Evolutionary conservation across 306 rosid species (phyloP).

Genomic region (Cucurbita argyrosperma): DNA sequence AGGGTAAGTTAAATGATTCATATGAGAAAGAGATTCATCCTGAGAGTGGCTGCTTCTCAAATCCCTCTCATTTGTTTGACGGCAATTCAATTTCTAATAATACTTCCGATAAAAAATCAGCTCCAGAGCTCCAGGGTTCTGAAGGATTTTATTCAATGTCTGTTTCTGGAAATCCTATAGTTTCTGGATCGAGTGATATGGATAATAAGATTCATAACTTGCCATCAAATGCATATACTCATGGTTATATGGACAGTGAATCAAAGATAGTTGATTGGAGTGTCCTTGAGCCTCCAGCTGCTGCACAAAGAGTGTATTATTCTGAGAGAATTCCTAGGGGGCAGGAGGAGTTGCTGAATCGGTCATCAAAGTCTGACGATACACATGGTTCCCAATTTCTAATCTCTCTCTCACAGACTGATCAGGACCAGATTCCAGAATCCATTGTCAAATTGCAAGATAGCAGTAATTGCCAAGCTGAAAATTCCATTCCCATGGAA

Average conservation of each 20-base stretch:
- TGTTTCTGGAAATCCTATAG: conserved; percentile 27
- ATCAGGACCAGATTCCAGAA: conserved; percentile 32
- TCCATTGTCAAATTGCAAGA: conserved; percentile 23
- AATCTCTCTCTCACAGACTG: conserved; percentile 44
- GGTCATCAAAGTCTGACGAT: conserved; percentile 78
- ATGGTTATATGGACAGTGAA: conserved; percentile 31
- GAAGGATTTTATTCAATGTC: conserved; percentile 29
- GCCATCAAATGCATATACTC: conserved; percentile 29
- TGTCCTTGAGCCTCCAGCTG: conserved; percentile 50
- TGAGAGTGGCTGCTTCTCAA: conserved; percentile 16
- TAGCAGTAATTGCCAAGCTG: conserved; percentile 24
- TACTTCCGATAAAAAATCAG: conserved; percentile 26
- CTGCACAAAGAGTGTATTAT: conserved; percentile 57
- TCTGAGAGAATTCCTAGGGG: conserved; percentile 89
- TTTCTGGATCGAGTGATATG: conserved; percentile 34
- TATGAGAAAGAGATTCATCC: conserved; percentile 27
- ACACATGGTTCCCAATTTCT: conserved; percentile 49
- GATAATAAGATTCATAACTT: conserved; percentile 15
- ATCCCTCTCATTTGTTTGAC: conserved; percentile 20
- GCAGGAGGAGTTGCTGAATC: conserved; percentile 63
- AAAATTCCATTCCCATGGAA: conserved; percentile 23
- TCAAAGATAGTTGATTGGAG: conserved; percentile 49
- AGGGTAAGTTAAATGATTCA: conserved; percentile 31
- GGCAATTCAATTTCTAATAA: conserved; percentile 10
- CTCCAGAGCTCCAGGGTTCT: conserved; percentile 30